Evolutionary conservation across 2,329 filamentous ascomycete genomes (phyloP), one percentile per base, ranked within the genome.

Genomic region (Epichloe elymi): DNA sequence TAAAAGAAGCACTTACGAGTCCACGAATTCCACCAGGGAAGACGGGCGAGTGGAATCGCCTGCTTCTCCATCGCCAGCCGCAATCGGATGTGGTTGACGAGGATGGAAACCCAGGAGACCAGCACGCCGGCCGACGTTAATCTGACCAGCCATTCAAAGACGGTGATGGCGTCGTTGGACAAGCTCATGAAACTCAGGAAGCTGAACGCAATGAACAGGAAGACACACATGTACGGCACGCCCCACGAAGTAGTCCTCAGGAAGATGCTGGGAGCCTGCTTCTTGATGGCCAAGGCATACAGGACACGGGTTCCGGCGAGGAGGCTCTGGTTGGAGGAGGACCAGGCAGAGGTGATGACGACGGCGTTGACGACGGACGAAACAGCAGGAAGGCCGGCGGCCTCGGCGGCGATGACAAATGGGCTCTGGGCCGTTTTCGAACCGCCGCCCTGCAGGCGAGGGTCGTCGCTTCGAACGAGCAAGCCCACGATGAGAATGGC

Each of bases 311-410:
- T 83, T 45, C 83, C 81, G 1, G 79, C 80, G 62, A 85, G 84
- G 48, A 79, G 69, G 67, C 77, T 78, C 0, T 77, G 75, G 58
- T 80, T 81, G 15, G 74, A 77, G 10, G 77, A 75, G 2, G 76
- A 80, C 72, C 76, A 79, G 2, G 82, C 83, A 3, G 79, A 83
- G 0, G 82, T 86, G 56, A 89, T 74, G 57, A 90, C 82, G 26
- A 89, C 73, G 37, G 84, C 85, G 63, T 91, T 91, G 66, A 90
- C 82, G 50, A 90, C 77, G 5, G 79, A 80, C 0, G 84, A 82
- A 4, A 89, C 75, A 6, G 75, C 82, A 4, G 71, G 73, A 52
- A 89, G 82, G 0, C 82, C 80, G 2, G 85, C 85, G 33, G 79
- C 75, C 11, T 76, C 73, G 38, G 83, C 80, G 17, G 85, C 86